These are phyloP conservation scores for Cyberlindnera euphorbiae DNA, from an alignment of 805 yeast genomes.

Conservation along the genomic window DNA sequence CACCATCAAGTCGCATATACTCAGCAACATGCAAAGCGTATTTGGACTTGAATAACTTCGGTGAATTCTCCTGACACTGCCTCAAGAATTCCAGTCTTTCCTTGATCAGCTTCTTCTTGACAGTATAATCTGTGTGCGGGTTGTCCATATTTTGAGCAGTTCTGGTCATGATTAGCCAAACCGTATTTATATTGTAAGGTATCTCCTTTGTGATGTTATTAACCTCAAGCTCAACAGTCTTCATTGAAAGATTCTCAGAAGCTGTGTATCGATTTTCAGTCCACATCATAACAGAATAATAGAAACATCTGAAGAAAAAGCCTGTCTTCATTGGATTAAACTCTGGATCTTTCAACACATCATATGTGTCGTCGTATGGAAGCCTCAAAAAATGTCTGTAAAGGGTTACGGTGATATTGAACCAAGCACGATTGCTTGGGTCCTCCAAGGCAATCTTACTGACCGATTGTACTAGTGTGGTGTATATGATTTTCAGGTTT, in stretches of 20 bases:
- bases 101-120: constrained; percentile 23
- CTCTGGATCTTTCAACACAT: constrained; percentile 7
- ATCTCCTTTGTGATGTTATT: not conserved
- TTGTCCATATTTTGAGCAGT: constrained; percentile 15
- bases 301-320: constrained; percentile 14
- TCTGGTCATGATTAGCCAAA: not conserved
- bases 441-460: constrained; percentile 14
- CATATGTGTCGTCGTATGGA: constrained; percentile 19
- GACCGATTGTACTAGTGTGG: constrained; percentile 9
- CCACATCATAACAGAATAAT: constrained; percentile 7
- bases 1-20: constrained; percentile 18
- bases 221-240: constrained; percentile 4
- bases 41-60: constrained; percentile 36
- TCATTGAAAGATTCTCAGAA: not conserved
- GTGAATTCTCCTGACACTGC: constrained; percentile 33
- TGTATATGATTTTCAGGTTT: constrained; percentile 12
- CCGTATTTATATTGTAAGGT: constrained; percentile 11
- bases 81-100: constrained; percentile 26
- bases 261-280: not conserved
- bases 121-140: constrained; percentile 17
- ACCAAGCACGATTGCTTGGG: constrained; percentile 12
- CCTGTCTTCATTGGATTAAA: constrained; percentile 1
- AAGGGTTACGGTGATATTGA: constrained; percentile 7
- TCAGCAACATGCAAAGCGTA: constrained; percentile 33
- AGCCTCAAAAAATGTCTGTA: constrained; percentile 12